Percentiles rank a stretch among this genome's conserved stretches.
Conservation (phyloP, 306 rosid species). For the Malus orientalis region DNA sequence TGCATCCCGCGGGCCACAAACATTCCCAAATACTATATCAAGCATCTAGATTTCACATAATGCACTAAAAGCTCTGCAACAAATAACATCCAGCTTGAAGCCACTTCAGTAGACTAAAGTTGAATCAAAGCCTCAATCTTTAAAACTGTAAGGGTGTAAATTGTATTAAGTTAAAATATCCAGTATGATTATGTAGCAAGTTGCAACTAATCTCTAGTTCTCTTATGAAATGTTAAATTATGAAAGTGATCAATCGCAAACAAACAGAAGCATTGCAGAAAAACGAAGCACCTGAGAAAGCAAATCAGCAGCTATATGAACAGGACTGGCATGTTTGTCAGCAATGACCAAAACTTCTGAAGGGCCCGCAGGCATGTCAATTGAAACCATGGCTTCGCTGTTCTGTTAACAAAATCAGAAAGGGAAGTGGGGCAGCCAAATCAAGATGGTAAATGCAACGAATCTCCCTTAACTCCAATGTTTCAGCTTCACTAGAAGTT, state of each 20-base stretch:
- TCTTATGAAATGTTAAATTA: no score
- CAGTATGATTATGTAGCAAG: no score
- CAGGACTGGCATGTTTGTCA: constrained; percentile 74
- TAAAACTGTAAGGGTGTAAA: no score
- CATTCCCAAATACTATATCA: not conserved
- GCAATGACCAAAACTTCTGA: constrained; percentile 99
- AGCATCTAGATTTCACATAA: not conserved
- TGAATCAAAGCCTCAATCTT: no score
- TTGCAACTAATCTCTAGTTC: no score
- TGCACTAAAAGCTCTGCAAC: not conserved
- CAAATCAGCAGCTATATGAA: constrained; percentile 90
- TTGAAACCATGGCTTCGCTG: constrained; percentile 97
- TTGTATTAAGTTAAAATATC: no score
- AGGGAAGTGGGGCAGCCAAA: not conserved
- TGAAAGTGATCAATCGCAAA: not conserved
- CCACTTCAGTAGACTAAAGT: not conserved
- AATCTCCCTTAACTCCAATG: not conserved
- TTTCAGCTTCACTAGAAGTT: not conserved
- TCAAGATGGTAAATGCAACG: not conserved
- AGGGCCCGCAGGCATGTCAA: constrained; percentile 99
- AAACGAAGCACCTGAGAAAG: constrained; percentile 74
- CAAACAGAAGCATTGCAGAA: not conserved
- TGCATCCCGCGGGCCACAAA: constrained; percentile 12
- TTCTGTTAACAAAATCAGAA: constrained; percentile 40
- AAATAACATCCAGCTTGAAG: not conserved